phyloP scores from a whole-genome alignment of 768 basidiomycete species.

The Rhodotorula paludigena region DNA sequence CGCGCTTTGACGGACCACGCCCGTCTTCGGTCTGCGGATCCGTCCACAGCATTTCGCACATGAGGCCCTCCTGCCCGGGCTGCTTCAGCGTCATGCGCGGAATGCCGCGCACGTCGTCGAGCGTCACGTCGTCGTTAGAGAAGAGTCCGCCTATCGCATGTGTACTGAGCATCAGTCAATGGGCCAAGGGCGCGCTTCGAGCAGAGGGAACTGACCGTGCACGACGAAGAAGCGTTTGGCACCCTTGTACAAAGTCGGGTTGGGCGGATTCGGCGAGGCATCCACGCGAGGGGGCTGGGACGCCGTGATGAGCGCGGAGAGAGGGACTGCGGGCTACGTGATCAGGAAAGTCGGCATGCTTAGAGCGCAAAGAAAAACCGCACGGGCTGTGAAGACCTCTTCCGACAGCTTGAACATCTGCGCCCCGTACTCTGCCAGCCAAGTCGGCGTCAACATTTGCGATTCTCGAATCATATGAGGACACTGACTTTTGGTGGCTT shows the following conservation, averaged over 20 bases:
- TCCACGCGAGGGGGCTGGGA: slow-evolving; percentile 56
- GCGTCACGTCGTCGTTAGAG: slow-evolving; percentile 87
- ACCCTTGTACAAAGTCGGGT: slow-evolving; percentile 75
- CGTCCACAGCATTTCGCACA: slow-evolving; percentile 61
- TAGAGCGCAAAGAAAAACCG: not conserved
- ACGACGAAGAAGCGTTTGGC: slow-evolving; percentile 86
- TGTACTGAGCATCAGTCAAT: not conserved
- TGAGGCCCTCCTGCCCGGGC: slow-evolving; percentile 88
- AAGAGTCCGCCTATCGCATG: slow-evolving; percentile 75
- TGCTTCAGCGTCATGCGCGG: slow-evolving; percentile 72
- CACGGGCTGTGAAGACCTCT: slow-evolving; percentile 83
- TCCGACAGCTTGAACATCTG: slow-evolving; percentile 67
- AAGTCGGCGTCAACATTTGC: too few species aligned
- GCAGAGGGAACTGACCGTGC: slow-evolving; percentile 51
- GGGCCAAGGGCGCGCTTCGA: not conserved
- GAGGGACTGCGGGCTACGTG: slow-evolving; percentile 61
- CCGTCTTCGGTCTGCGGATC: slow-evolving; percentile 86
- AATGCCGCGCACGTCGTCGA: slow-evolving; percentile 86
- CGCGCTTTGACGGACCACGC: slow-evolving; percentile 93
- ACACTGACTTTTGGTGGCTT: not conserved
- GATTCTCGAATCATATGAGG: too few species aligned
- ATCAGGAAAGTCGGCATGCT: not conserved
- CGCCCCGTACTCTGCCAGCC: slow-evolving; percentile 71
- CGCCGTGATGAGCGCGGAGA: slow-evolving; percentile 77
- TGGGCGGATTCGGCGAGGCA: slow-evolving; percentile 48